phyloP scores from a whole-genome alignment of 1,284 basidiomycete species.

The Tylopilus sp. region DNA sequence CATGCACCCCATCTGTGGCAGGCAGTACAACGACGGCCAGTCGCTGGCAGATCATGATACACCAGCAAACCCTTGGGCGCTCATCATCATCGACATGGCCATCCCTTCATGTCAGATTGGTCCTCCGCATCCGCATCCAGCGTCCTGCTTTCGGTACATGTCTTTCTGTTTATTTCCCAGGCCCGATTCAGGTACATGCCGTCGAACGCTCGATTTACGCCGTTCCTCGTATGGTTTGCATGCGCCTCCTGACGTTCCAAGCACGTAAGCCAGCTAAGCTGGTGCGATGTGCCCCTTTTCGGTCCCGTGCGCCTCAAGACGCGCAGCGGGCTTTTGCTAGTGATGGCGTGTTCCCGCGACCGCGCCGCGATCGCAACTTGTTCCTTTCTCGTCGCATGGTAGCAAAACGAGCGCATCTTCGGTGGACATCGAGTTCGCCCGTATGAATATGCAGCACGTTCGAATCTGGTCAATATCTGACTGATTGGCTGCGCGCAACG shows the following conservation, averaged over 20 bases:
- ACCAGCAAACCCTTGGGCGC: slow-evolving; percentile 16
- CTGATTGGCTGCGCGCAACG: slow-evolving; percentile 7
- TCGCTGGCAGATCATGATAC: slow-evolving; percentile 26
- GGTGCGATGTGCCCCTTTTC: not conserved
- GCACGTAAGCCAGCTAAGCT: slow-evolving; percentile 9
- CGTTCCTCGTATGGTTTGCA: not conserved
- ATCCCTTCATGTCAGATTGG: slow-evolving; percentile 20
- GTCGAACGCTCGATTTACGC: slow-evolving; percentile 11
- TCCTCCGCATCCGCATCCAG: slow-evolving; percentile 12
- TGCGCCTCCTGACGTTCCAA: not conserved
- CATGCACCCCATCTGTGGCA: slow-evolving; percentile 17
- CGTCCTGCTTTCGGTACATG: slow-evolving; percentile 15
- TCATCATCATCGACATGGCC: slow-evolving; percentile 3
- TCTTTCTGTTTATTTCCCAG: slow-evolving; percentile 10
- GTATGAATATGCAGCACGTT: not conserved
- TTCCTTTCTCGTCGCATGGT: slow-evolving; percentile 12
- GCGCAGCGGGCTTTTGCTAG: slow-evolving; percentile 14
- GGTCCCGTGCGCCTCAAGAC: slow-evolving; percentile 8
- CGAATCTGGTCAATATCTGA: slow-evolving; percentile 12
- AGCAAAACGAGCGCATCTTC: slow-evolving; percentile 14
- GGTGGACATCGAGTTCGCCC: slow-evolving; percentile 12
- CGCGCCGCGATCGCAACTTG: slow-evolving; percentile 22
- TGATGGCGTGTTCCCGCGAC: slow-evolving; percentile 25
- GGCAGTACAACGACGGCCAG: slow-evolving; percentile 10
- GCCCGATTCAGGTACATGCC: slow-evolving; percentile 4